Evolutionary conservation across 176 grass and related monocot species (phyloP), one percentile per base, ranked within the genome.

Genomic region (Raddia distichophylla): DNA sequence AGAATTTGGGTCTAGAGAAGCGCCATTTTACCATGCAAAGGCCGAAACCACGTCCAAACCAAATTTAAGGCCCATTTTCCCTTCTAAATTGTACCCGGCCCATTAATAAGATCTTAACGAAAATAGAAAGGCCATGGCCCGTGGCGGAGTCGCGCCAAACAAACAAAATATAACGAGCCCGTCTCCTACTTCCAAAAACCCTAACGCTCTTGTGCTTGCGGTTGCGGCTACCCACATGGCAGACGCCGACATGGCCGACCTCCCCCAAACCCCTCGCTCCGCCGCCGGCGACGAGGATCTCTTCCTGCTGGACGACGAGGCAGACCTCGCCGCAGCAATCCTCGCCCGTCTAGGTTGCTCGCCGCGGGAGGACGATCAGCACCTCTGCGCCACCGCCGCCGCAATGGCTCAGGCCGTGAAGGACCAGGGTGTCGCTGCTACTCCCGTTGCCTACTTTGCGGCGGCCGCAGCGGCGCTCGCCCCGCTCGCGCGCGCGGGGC

Each of bases 341-440:
- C 84, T 98, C 14, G 27, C 76, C 11, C 84, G 95, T 5, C 81
- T 88, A 61, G 87, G 90, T 34, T 33, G 20, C 71, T 98, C 95
- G 71, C 64, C 12, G 13, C 74, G 85, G 3, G 95, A 95, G 75
- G 90, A 95, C 4, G 71, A 88, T 40, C 82, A 98, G 84, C 96
- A 84, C 78, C 90, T 98, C 48, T 98, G 96, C 86, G 86, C 92
- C 75, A 79, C 82, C 75, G 84, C 91, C 61, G 90, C 88, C 43
- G 76, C 86, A 75, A 91, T 98, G 81, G 85, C 90, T 64, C 95
- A 95, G 82, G 73, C 92, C 45, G 75, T 98, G 17, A 90, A 80
- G 51, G 90, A 98, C 15, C 88, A 79, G 64, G 85, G 76, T 17
- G 34, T 95, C 0, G 18, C 84, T 6, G 52, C 86, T 60, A 93